Conservation (phyloP, 441 rosid species). For the Melastoma candidum region DNA sequence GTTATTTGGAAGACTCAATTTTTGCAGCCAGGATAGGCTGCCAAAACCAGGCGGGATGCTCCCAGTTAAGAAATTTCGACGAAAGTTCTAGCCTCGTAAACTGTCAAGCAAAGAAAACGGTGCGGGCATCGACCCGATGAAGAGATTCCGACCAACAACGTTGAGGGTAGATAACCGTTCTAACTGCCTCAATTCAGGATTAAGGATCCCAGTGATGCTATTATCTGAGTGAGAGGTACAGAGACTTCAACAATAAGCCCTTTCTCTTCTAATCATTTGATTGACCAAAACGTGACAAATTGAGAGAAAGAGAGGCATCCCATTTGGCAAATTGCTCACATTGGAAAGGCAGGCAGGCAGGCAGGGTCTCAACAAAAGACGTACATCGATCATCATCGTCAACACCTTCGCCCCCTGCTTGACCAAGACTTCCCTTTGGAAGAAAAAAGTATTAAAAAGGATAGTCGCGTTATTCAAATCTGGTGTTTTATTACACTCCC, state of each 20-base stretch:
- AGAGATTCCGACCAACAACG: conserved; percentile 44
- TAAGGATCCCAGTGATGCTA: conserved; percentile 46
- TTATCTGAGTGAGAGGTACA: conserved; percentile 48
- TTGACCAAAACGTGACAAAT: no score
- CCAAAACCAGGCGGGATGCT: conserved; percentile 52
- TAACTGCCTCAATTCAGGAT: conserved; percentile 51
- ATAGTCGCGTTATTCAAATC: no score
- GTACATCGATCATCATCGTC: no score
- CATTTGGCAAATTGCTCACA: no score
- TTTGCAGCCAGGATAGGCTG: conserved; percentile 31
- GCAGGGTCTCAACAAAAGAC: no score
- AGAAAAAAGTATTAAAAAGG: no score
- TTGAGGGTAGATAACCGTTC: conserved; percentile 44
- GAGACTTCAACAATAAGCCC: conserved; percentile 17
- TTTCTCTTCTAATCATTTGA: no score
- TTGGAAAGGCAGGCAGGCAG: no score
- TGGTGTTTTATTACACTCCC: no score
- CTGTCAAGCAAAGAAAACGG: conserved; percentile 41
- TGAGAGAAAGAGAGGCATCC: no score
- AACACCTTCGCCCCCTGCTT: no score
- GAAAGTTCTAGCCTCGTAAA: conserved; percentile 63
- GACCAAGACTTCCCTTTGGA: no score
- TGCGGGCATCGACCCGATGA: conserved; percentile 62
- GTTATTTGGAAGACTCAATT: conserved; percentile 63
- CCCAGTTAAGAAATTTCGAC: conserved; percentile 49